A percentile compares a stretch with the other conserved stretches of the same genome.
Evolutionary conservation across 768 basidiomycete species (phyloP).

Genomic region (Boletellus sp.): DNA sequence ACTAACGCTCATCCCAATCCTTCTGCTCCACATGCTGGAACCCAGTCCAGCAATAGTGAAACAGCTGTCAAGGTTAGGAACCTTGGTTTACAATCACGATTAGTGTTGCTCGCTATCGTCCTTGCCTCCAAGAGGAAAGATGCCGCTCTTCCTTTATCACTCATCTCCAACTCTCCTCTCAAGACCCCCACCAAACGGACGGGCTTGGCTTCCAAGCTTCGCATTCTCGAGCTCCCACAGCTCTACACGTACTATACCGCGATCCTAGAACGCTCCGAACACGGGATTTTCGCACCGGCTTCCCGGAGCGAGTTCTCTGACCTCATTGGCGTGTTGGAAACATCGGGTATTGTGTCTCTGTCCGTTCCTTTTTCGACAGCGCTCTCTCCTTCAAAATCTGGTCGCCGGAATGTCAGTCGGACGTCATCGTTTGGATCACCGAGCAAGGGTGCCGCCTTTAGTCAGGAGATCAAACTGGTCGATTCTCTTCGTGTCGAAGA

Average conservation of each 20-base stretch:
- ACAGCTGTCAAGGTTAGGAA: slow-evolving; percentile 61
- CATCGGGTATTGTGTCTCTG: slow-evolving; percentile 56
- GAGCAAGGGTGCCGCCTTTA: slow-evolving; percentile 22
- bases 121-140: slow-evolving; percentile 63
- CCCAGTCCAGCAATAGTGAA: slow-evolving; percentile 48
- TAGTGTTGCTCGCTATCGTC: slow-evolving; percentile 61
- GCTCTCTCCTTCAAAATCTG: slow-evolving; percentile 43
- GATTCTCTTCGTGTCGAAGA: slow-evolving; percentile 67
- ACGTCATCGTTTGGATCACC: slow-evolving; percentile 51
- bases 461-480: slow-evolving; percentile 50
- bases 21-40: slow-evolving; percentile 17
- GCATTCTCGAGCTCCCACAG: slow-evolving; percentile 54
- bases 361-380: slow-evolving; percentile 30
- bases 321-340: slow-evolving; percentile 68
- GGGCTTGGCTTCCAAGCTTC: slow-evolving; percentile 31
- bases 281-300: slow-evolving; percentile 56
- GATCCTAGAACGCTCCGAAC: slow-evolving; percentile 54
- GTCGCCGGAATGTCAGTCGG: slow-evolving; percentile 52
- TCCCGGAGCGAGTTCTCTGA: slow-evolving; percentile 77
- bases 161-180: slow-evolving; percentile 30
- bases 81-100: slow-evolving; percentile 70
- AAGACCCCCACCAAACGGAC: slow-evolving; percentile 54
- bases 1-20: slow-evolving; percentile 15
- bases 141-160: slow-evolving; percentile 49
- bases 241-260: slow-evolving; percentile 62